These are phyloP conservation scores for Clitocybe nebularis DNA, from an alignment of 1,284 basidiomycete genomes.

Conservation along the genomic window DNA sequence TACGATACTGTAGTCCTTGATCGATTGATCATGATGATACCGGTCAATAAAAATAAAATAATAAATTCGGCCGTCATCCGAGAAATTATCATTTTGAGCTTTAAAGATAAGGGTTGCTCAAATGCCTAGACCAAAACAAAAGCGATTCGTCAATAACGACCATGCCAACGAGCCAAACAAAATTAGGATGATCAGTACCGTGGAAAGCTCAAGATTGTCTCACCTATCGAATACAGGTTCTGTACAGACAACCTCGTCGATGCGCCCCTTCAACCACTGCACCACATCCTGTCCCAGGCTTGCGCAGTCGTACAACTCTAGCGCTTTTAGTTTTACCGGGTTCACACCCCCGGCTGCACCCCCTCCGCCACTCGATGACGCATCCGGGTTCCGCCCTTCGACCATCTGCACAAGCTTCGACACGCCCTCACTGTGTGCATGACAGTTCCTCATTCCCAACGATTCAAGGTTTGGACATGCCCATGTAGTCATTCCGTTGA, in stretches of 20 bases:
- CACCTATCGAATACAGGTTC: slow-evolving; percentile 44
- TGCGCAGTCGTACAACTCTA: slow-evolving; percentile 64
- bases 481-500: slow-evolving; percentile 40
- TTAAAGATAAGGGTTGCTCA: not conserved
- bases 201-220: no score
- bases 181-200: not conserved
- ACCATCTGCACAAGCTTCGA: slow-evolving; percentile 64
- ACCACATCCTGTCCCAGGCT: slow-evolving; percentile 61
- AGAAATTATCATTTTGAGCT: no score
- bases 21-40: no score
- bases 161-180: not conserved
- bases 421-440: slow-evolving; percentile 57
- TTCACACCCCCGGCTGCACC: slow-evolving; percentile 30
- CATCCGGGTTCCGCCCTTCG: slow-evolving; percentile 60
- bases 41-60: no score
- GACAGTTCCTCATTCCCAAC: slow-evolving; percentile 57
- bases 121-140: not conserved
- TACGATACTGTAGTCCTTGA: no score
- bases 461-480: slow-evolving; percentile 54
- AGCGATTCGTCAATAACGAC: not conserved
- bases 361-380: slow-evolving; percentile 20
- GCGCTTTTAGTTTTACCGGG: slow-evolving; percentile 43
- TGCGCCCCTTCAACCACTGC: slow-evolving; percentile 54
- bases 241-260: slow-evolving; percentile 56
- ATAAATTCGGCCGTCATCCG: no score